Evolutionary conservation across 2,329 filamentous ascomycete species (phyloP).

Genomic region (Aspergillus neoniger): DNA sequence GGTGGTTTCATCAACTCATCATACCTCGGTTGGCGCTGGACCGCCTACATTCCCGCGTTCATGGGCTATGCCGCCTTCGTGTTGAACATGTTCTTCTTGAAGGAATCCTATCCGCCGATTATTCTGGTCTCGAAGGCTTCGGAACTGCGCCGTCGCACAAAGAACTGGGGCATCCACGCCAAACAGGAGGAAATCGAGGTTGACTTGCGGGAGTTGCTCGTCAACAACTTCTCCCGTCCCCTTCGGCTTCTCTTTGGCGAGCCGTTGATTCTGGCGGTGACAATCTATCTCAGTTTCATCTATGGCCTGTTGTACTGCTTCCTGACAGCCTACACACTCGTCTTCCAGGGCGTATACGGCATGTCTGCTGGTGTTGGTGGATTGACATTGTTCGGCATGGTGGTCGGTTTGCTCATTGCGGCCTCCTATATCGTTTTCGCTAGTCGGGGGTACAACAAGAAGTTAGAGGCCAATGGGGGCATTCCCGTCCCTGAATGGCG

Average conservation of each 20-base stretch:
- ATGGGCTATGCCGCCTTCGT: conserved; percentile 53
- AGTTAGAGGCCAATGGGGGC: conserved; percentile 66
- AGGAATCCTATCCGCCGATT: conserved; percentile 57
- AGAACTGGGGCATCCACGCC: conserved; percentile 61
- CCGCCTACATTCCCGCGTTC: conserved; percentile 50
- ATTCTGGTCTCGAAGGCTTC: conserved; percentile 55
- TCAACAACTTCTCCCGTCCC: conserved; percentile 51
- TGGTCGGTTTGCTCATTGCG: conserved; percentile 69
- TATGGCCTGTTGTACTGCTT: conserved; percentile 40
- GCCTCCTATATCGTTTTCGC: conserved; percentile 64
- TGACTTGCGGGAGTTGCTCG: conserved; percentile 48
- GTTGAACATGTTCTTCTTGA: conserved; percentile 43
- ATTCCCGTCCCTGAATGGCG: conserved; percentile 61
- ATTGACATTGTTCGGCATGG: conserved; percentile 83
- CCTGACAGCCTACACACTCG: conserved; percentile 40
- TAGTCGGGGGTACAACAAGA: conserved; percentile 69
- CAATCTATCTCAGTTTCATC: conserved; percentile 43
- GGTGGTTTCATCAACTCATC: conserved; percentile 52
- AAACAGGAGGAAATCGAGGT: conserved; percentile 55
- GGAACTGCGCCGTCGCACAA: conserved; percentile 54
- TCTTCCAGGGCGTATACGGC: conserved; percentile 59
- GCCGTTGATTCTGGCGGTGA: conserved; percentile 46
- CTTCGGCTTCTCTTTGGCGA: conserved; percentile 44
- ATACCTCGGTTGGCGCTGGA: conserved; percentile 52
- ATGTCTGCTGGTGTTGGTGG: conserved; percentile 71